Evolutionary conservation across 2,329 filamentous ascomycete species (phyloP).

Genomic region (Colletotrichum sp.): DNA sequence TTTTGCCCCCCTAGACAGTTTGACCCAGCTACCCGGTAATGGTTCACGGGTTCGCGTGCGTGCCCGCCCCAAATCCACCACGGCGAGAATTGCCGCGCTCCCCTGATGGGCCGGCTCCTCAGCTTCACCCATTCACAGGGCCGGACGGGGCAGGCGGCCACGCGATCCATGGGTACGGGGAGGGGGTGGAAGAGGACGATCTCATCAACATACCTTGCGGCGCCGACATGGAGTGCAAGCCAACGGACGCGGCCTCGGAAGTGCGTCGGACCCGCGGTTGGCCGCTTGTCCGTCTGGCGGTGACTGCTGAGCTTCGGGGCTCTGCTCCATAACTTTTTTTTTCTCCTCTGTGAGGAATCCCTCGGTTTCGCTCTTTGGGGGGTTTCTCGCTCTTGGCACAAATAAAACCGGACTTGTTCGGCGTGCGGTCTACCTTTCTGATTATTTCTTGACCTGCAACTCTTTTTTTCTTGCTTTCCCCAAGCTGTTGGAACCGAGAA

Average conservation of each 20-base stretch:
- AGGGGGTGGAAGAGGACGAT: background rate
- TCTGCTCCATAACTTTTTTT: slow-evolving; percentile 13
- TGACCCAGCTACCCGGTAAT: background rate
- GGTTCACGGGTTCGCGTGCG: background rate
- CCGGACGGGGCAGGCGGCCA: background rate
- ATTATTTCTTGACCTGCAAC: background rate
- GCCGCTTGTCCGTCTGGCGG: slow-evolving; percentile 19
- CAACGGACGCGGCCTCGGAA: slow-evolving; percentile 19
- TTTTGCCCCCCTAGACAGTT: background rate
- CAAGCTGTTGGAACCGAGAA: background rate
- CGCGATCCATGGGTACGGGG: background rate
- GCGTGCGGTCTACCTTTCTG: background rate
- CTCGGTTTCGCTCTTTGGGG: background rate
- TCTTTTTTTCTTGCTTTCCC: background rate
- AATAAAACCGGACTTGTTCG: slow-evolving; percentile 5
- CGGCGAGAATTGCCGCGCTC: background rate
- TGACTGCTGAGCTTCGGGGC: slow-evolving; percentile 15
- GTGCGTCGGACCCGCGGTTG: slow-evolving; percentile 17
- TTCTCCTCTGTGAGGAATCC: background rate
- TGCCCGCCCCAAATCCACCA: background rate
- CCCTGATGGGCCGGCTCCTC: background rate
- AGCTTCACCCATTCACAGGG: background rate
- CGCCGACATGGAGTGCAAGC: slow-evolving; percentile 21
- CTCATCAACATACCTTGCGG: slow-evolving; percentile 15
- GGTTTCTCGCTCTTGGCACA: background rate